Base-by-base conservation (phyloP, 106 monocot species). In the Iris macrosiphon region DNA sequence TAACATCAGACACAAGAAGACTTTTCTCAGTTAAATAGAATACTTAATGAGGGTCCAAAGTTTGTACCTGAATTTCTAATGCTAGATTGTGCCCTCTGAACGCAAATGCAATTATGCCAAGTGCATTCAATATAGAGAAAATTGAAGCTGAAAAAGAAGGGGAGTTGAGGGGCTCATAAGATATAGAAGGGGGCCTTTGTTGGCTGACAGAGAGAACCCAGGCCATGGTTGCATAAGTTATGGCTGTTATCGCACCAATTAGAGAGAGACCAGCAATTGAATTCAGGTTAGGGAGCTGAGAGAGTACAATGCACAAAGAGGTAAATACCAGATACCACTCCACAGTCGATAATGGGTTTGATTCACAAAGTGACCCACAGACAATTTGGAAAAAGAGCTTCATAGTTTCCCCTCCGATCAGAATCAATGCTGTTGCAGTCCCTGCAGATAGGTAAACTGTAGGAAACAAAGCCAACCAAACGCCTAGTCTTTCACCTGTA, bases 311-410 rank as follows among this genome's bases (percentile, higher is more conserved):
- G 69, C 85, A 82, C 31, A 96, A 54, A 16, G 79, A 79, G 27
- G 85, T 86, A 40, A 96, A 96, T 4, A 96, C 95, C 41, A 96
- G 72, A 47, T 96, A 96, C 95, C 95, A 96, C 63, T 96, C 95
- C 26, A 96, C 74, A 19, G 89, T 89, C 6, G 95, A 57, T 14
- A 96, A 71, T 3, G 89, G 95, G 66, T 83, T 82, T 6, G 95
- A 72, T 33, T 85, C 61, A 37, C 95, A 96, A 21, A 72, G 30
- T 18, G 82, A 55, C 5, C 89, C 95, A 34, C 95, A 96, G 15
- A 96, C 85, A 65, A 86, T 85, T 49, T 85, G 76, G 59, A 82
- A 96, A 52, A 96, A 96, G 40, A 96, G 82, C 62, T 96, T 96
- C 89, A 96, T 96, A 32, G 89, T 96, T 63, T 89, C 89, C 12